phyloP scores from a whole-genome alignment of 1,139 yeast species.

The Pichia cactophila region DNA sequence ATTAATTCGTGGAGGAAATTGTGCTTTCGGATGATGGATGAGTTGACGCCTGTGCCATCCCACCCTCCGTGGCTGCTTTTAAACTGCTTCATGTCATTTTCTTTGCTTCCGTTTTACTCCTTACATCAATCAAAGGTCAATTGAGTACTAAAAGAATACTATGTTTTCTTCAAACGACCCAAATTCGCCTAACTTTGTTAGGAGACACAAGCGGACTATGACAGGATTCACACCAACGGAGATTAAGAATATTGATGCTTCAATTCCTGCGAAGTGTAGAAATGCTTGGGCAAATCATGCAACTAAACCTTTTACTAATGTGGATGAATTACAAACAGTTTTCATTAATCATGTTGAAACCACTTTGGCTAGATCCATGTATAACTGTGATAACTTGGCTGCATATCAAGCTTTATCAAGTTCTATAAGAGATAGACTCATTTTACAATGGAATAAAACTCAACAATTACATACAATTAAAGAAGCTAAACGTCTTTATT shows the following conservation, averaged over 20 bases:
- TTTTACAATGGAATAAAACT: slow-evolving; percentile 87
- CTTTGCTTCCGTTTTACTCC: neutral
- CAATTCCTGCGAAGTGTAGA: slow-evolving; percentile 73
- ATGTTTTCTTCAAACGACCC: slow-evolving; percentile 12
- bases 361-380: slow-evolving; percentile 78
- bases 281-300: slow-evolving; percentile 67
- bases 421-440: slow-evolving; percentile 70
- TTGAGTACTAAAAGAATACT: neutral
- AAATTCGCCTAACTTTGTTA: slow-evolving; percentile 1
- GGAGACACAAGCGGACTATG: slow-evolving; percentile 54
- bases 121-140: neutral
- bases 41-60: neutral
- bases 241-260: slow-evolving; percentile 72
- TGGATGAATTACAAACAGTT: slow-evolving; percentile 57
- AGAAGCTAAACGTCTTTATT: slow-evolving; percentile 83
- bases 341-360: slow-evolving; percentile 87
- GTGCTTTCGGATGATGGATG: neutral
- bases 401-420: slow-evolving; percentile 87
- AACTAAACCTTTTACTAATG: slow-evolving; percentile 41
- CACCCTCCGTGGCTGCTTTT: neutral
- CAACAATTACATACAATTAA: slow-evolving; percentile 82
- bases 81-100: too few species aligned
- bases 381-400: slow-evolving; percentile 86
- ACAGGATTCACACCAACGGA: slow-evolving; percentile 92
- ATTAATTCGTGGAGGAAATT: too few species aligned